Evolutionary conservation across 108 stramenopile species (phyloP), one percentile per base, ranked within the genome.

Genomic region (Cyclotella kingstonii): DNA sequence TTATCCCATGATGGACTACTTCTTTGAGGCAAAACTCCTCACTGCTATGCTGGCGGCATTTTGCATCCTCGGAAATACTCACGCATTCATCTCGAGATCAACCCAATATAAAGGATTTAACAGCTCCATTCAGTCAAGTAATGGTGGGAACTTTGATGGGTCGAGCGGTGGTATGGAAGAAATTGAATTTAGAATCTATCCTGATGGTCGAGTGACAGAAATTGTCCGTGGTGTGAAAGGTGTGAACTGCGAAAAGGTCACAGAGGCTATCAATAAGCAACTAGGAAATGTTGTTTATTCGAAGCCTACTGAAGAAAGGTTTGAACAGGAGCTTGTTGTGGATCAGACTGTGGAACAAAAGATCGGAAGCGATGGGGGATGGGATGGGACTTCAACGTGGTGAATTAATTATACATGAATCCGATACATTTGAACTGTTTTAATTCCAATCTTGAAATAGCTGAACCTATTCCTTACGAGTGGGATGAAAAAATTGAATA

Each of bases 151-250:
- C 17, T 60, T 60, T 21, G 58, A 50, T 49, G 60, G 60, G 2
- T 21, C 15, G 17, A 51, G 72, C 21, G 79, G 81, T 0, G 60
- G 71, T 10, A 70, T 86, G 28, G 87, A 90, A 68, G 77, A 76
- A 53, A 81, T 93, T 55, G 85, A 90, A 74, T 93, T 89, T 63
- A 77, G 79, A 48, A 86, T 93, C 30, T 84, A 79, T 55, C 83
- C 86, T 34, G 90, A 85, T 69, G 91, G 91, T n/a, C 81, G 92
- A 19, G 78, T 93, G 7, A 87, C 88, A 45, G 89, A 93, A 64
- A 73, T 61, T 2, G 92, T 93, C n/a, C 68, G 73, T 28, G 92
- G 92, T 7, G 81, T 93, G 25, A 88, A 85, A 67, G 92, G 92
- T 0, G 54, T 54, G 7, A 78, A 83, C 34, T 93, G 92, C 46